These are phyloP conservation scores for Garcia nutans DNA, from an alignment of 345 rosid species.

Conservation along the genomic window DNA sequence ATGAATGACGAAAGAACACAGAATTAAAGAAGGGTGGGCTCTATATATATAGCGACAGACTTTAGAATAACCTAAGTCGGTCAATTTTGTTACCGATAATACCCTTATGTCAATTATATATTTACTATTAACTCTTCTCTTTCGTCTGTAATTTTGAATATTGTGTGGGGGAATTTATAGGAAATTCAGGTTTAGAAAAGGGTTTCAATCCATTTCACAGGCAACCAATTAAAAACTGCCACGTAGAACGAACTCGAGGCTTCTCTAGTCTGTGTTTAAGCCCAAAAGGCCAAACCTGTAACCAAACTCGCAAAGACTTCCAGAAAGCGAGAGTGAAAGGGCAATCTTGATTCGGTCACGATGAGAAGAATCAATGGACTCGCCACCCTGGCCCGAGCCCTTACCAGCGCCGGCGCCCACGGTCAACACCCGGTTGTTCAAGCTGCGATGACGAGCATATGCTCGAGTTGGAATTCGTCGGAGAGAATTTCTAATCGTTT, in stretches of 20 bases:
- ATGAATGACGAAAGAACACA: not conserved
- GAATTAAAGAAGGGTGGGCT: not conserved
- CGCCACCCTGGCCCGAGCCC: constrained; percentile 38
- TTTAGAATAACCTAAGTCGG: not conserved
- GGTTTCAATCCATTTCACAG: not conserved
- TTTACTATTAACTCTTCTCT: too few species aligned
- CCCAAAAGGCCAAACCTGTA: not conserved
- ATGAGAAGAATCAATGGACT: constrained; percentile 60
- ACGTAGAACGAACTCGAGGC: not conserved
- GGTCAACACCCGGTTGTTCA: constrained; percentile 42
- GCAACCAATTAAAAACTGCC: not conserved
- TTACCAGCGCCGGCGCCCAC: constrained; percentile 22
- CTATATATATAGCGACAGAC: constrained; percentile 2
- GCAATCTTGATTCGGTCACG: not conserved
- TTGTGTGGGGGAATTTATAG: not conserved
- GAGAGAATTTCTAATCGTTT: constrained; percentile 30
- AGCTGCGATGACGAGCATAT: constrained; percentile 34
- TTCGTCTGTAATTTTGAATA: not conserved
- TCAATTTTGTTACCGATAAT: not conserved
- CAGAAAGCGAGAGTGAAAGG: not conserved
- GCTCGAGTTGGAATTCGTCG: constrained; percentile 25
- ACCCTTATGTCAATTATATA: not conserved
- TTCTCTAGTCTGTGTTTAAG: not conserved
- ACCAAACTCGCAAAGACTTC: not conserved
- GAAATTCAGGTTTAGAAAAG: not conserved